These are phyloP conservation scores for Xanthoconium separans DNA, from an alignment of 1,284 basidiomycete genomes.

Conservation along the genomic window DNA sequence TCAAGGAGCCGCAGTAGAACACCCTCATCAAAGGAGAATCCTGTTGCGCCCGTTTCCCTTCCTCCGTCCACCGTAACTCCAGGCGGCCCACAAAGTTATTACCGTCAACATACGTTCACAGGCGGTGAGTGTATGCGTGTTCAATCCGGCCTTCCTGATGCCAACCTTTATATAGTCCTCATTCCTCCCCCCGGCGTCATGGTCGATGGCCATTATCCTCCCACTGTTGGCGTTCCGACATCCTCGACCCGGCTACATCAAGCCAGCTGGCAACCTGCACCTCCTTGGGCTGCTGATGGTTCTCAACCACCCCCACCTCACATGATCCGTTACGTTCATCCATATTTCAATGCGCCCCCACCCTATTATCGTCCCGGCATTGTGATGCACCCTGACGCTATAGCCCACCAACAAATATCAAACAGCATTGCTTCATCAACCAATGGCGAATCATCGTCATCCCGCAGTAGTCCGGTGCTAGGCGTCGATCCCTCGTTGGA, in stretches of 20 bases:
- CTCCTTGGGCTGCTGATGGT: constrained; percentile 34
- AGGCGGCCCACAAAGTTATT: constrained; percentile 53
- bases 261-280: constrained; percentile 40
- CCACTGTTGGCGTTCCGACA: constrained; percentile 45
- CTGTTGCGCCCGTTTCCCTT: constrained; percentile 25
- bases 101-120: constrained; percentile 56
- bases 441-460: constrained; percentile 30
- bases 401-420: constrained; percentile 15
- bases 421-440: constrained; percentile 19
- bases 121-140: constrained; percentile 27
- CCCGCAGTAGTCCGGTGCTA: constrained; percentile 28
- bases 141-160: not conserved
- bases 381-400: constrained; percentile 25
- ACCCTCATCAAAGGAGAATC: constrained; percentile 44
- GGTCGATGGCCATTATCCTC: constrained; percentile 35
- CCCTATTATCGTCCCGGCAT: constrained; percentile 49
- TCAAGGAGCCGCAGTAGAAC: constrained; percentile 49
- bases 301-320: constrained; percentile 32
- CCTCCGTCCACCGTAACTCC: constrained; percentile 33
- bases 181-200: constrained; percentile 35
- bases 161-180: constrained; percentile 13
- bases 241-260: constrained; percentile 49
- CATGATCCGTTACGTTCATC: constrained; percentile 40
- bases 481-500: constrained; percentile 29
- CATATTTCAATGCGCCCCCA: constrained; percentile 44